Evolutionary conservation across 2,329 filamentous ascomycete genomes (phyloP), one percentile per base, ranked within the genome.

Genomic region (Pyricularia pennisetigena): DNA sequence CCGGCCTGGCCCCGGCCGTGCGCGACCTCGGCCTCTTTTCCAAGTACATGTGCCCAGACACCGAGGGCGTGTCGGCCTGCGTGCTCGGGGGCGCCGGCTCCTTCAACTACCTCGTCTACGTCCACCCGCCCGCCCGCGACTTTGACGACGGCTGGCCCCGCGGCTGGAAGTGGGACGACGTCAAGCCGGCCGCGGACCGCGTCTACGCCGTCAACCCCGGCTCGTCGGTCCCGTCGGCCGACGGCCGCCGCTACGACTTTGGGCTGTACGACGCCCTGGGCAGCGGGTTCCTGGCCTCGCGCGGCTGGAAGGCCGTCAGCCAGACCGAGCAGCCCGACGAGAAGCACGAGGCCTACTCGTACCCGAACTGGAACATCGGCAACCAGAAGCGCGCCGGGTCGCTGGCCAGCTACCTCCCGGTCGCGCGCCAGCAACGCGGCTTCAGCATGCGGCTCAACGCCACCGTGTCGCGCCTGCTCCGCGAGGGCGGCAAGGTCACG

Each of bases 41-140:
- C 41, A 49, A 49, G 20, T 49, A 49, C 41, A n/a, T n/a, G 41
- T 49, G 41, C 41, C 41, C 41, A 16, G 41, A 49, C 20, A 49
- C 41, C 14, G 41, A 49, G 16, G 41, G 41, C 41, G 41, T n/a
- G 6, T 49, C 41, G 41, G 41, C 41, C 41, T 49, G 41, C 41
- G 41, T 49, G 16, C 41, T 49, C 16, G 41, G 41, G 16, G 41
- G 41, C 41, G 41, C 41, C 41, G 41, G 41, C 41, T 89, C 57
- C 86, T 86, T 1, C 41, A 49, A 49, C 41, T 49, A 49, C 68
- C 81, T 87, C 69, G 88, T 49, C 41, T 49, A 49, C 41, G 41
- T 49, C 41, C 41, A 49, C 41, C 41, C 41, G 14, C 41, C 41
- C 41, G 41, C 41, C 2, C 41, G 20, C 41, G 41, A 49, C 41